A percentile compares a stretch with the other conserved stretches of the same genome.
Conservation (phyloP, 345 rosid species). For the Rhodamnia argentea region DNA sequence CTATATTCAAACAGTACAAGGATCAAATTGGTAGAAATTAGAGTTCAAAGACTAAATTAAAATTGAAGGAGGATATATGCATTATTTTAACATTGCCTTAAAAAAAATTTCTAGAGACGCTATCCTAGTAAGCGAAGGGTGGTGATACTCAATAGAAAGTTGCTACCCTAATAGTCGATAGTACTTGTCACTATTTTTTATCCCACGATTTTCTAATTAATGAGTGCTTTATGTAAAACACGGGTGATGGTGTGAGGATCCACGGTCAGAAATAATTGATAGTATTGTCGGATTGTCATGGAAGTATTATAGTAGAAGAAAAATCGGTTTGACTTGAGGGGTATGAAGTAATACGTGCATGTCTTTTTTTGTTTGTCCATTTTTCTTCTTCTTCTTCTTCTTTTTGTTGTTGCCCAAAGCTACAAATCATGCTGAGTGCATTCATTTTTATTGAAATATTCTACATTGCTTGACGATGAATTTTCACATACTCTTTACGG, state of each 20-base stretch:
- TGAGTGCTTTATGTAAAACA: too few relatives aligned
- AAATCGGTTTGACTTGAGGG: background rate
- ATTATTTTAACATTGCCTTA: background rate
- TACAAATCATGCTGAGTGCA: background rate
- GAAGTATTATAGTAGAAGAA: background rate
- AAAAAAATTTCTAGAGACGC: background rate
- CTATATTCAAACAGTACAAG: background rate
- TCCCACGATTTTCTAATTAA: too few relatives aligned
- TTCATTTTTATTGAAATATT: background rate
- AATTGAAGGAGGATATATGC: background rate
- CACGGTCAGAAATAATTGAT: too few relatives aligned
- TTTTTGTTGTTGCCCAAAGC: background rate
- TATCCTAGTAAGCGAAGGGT: background rate
- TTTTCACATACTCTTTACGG: background rate
- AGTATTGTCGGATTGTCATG: too few relatives aligned
- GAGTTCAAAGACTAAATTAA: background rate
- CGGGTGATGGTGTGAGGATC: too few relatives aligned
- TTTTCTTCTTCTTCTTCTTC: too few relatives aligned
- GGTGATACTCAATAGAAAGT: too few relatives aligned
- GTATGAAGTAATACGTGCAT: background rate
- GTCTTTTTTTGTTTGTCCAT: background rate
- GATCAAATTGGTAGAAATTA: background rate
- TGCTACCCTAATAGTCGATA: too few relatives aligned
- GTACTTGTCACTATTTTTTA: too few relatives aligned
- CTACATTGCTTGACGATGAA: accelerated